Base-by-base conservation (phyloP, 768 basidiomycete species). In the Suillus brevipes region DNA sequence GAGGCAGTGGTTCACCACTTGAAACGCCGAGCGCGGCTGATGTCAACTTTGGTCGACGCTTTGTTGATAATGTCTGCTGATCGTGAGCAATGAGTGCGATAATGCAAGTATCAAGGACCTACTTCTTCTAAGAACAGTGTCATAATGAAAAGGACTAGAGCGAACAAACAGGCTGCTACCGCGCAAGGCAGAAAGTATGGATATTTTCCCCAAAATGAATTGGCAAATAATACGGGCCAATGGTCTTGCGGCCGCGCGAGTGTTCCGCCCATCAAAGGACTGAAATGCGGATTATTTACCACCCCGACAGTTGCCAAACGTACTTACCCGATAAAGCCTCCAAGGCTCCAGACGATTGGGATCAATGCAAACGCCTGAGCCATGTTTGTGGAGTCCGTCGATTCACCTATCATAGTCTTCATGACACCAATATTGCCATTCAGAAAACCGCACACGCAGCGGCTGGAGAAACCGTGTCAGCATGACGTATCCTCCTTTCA, bases 331-430 rank as follows among this genome's bases (percentile, higher is more conserved):
- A 78, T 64, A 18, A 80, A 78, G n/a, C 72, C 55, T 28, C 77
- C 77, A 6, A 70, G n/a, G 63, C 59, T 67, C 64, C 77, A 79
- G 2, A 75, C 28, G 0, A 70, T 23, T 7, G 75, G 77, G 8
- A 79, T 12, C 16, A 74, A 47, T 16, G 78, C 65, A 63, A 79
- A 77, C 3, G 68, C 81, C 14, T 74, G 73, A 4, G 81, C 76
- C 72, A 74, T 74, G 47, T 73, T 78, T 52, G 66, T 72, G 13
- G 63, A 63, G 45, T 78, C 36, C 82, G 85, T 87, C 38, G 90
- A 74, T 65, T 90, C 89, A 0, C 83, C 88, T 74, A 91, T 82
- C 65, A 86, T 84, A 64, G 85, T 88, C 72, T 91, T 92, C 82
- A 90, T 87, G 37, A 90, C 88, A 3, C 85, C 78, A 1, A 75